Evolutionary conservation across 2,329 filamentous ascomycete species (phyloP), one percentile per base, ranked within the genome.

Genomic region (Aspergillus sp.): DNA sequence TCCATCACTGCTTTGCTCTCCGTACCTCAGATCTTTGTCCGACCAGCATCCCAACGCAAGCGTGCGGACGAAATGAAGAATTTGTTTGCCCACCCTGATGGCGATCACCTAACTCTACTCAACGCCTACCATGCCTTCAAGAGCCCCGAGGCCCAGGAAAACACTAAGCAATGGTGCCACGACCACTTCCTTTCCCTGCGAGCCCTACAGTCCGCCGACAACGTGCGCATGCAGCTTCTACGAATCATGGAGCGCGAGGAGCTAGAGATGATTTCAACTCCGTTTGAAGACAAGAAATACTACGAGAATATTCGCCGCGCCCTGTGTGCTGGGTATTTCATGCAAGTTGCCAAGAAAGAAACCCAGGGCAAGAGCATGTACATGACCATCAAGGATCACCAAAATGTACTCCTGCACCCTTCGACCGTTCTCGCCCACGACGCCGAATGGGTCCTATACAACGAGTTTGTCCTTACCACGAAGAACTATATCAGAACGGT

Each of bases 51-150:
- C 68, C 88, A 90, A 65, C 87, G 93, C 60, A 96, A 96, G 78
- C 89, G 90, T 45, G 95, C 95, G 47, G 95, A 99, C 72, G 92
- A 97, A 75, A 98, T 98, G 92, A 99, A 99, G 81, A 83, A 87
- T 39, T 85, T 93, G 41, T 99, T 99, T 70, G 88, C 91, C 26
- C 95, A 99, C 72, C 86, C 88, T 1, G 93, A 98, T 63, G 95
- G 95, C 54, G 95, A 99, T 70, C 95, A 99, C 70, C 82, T 99
- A 44, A 98, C 95, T 15, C 88, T 99, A 74, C 85, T 99, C 60
- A 99, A 99, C 73, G 93, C 93, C 45, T 99, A 98, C 76, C 96
- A 99, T 74, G 95, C 95, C 20, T 99, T 96, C 85, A 97, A 96
- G 79, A 82, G 86, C 42, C 75, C 86, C 70, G 80, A 84, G 65